Percentiles rank a stretch among this genome's conserved stretches.
These are phyloP conservation scores for Cymbopogon flexuosus DNA, from an alignment of 202 grass and related monocot genomes.

Conservation along the genomic window DNA sequence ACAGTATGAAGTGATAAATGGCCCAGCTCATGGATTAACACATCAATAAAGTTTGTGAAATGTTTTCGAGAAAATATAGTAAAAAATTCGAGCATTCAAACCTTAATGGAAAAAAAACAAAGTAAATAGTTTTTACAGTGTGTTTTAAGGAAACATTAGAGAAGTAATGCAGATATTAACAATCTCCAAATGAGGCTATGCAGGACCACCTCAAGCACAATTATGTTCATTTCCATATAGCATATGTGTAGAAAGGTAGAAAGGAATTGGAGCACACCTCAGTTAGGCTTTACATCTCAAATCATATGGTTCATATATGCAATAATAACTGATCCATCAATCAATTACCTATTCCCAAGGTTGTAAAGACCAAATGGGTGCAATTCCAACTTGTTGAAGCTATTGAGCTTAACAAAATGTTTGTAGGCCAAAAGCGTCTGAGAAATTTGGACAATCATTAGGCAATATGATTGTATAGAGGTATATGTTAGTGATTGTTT, in stretches of 20 bases:
- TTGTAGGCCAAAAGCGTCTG: slow-evolving; percentile 75
- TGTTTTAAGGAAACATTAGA: slow-evolving; percentile 14
- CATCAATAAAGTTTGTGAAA: neutral
- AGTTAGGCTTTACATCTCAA: neutral
- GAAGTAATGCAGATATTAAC: slow-evolving; percentile 5
- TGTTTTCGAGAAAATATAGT: neutral
- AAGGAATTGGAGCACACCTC: neutral
- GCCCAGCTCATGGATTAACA: neutral
- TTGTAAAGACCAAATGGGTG: slow-evolving; percentile 73
- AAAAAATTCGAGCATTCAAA: neutral
- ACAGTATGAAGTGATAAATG: neutral
- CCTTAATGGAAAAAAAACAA: neutral
- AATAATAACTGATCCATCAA: slow-evolving; percentile 19
- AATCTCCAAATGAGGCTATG: slow-evolving; percentile 21
- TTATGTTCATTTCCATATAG: neutral
- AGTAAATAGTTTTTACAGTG: neutral
- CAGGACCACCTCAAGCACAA: slow-evolving; percentile 15
- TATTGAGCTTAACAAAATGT: slow-evolving; percentile 69
- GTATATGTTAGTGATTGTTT: slow-evolving; percentile 22
- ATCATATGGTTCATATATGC: slow-evolving; percentile 4
- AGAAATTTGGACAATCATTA: slow-evolving; percentile 35
- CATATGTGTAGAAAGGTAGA: neutral
- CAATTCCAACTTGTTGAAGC: slow-evolving; percentile 57
- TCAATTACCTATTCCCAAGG: slow-evolving; percentile 79
- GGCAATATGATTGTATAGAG: slow-evolving; percentile 16